Evolutionary conservation across 2,329 filamentous ascomycete species (phyloP), one percentile per base, ranked within the genome.

Genomic region (Exophiala viscosa): DNA sequence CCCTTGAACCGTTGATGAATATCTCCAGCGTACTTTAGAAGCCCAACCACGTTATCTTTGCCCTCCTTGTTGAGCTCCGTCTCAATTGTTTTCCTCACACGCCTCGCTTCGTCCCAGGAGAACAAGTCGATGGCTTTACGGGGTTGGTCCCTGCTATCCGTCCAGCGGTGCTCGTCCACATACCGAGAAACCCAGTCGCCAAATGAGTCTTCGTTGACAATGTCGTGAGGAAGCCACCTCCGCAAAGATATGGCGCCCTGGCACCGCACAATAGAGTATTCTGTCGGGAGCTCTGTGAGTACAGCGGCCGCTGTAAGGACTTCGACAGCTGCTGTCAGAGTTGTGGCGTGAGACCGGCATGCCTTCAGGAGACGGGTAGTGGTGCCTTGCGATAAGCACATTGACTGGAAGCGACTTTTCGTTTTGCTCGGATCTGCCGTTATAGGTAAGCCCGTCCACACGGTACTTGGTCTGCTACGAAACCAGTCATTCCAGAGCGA

Each of bases 321-420:
- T 55, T 69, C 67, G 20, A 65, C 60, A 5, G 66, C 67, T 4
- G 66, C 61, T 3, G 60, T 62, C 10, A 70, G 57, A 14, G 58
- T 66, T 17, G 70, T 45, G 2, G n/a, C 6, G 5, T 49, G 15
- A 32, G 17, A 33, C 31, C 46, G 46, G 15, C n/a, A 49, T 3
- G 36, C 23, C 15, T 4, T 10, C 7, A 49, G 7, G 5, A 49
- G 46, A 11, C 18, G 13, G 5, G 15, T 9, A 14, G 46, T 49
- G 18, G 17, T 49, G 35, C 15, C 20, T 49, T 39, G 35, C 5
- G 46, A 49, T 15, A 49, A 42, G 7, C 10, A 11, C 4, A 49
- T 28, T 7, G 46, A 40, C 3, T 20, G 13, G n/a, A 42, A 40
- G 3, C 46, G 38, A 28, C 15, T 42, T 18, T 14, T 48, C 5